Conservation (phyloP, 192 early-diverging fungal genomes). For the Umbelopsis sp. region DNA sequence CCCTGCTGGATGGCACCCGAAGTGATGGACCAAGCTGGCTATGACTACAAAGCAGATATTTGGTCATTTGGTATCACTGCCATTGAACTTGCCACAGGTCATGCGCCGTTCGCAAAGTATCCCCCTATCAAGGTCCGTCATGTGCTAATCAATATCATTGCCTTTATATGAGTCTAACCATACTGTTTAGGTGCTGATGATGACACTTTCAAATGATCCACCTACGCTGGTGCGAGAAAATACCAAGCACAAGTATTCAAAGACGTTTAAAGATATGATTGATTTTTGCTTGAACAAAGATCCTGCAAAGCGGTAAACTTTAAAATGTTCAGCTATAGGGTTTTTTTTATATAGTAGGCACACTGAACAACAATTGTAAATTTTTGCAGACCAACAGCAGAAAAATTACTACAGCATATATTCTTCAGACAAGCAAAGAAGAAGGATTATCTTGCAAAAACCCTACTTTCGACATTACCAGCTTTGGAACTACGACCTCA, state of each 20-base stretch:
- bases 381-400: slow-evolving; percentile 67
- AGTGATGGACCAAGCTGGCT: slow-evolving; percentile 91
- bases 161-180: slow-evolving; percentile 8
- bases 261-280: slow-evolving; percentile 85
- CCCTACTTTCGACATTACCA: slow-evolving; percentile 60
- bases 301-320: slow-evolving; percentile 59
- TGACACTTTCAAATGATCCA: slow-evolving; percentile 85
- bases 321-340: not conserved
- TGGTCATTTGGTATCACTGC: slow-evolving; percentile 93
- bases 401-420: slow-evolving; percentile 73
- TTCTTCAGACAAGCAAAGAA: slow-evolving; percentile 83
- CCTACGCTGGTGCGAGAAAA: slow-evolving; percentile 80
- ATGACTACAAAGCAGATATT: slow-evolving; percentile 89
- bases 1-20: slow-evolving; percentile 76
- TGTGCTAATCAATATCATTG: not conserved
- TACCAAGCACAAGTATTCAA: slow-evolving; percentile 74
- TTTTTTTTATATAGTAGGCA: not conserved
- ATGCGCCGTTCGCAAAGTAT: slow-evolving; percentile 87
- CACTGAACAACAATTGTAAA: not conserved
- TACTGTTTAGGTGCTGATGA: slow-evolving; percentile 70
- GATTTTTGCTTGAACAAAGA: slow-evolving; percentile 82
- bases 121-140: slow-evolving; percentile 75
- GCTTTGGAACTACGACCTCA: slow-evolving; percentile 71
- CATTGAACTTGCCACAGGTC: slow-evolving; percentile 82
- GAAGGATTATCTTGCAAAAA: slow-evolving; percentile 58